phyloP scores from a whole-genome alignment of 495 filamentous ascomycete species.

The Penicillium desertorum region DNA sequence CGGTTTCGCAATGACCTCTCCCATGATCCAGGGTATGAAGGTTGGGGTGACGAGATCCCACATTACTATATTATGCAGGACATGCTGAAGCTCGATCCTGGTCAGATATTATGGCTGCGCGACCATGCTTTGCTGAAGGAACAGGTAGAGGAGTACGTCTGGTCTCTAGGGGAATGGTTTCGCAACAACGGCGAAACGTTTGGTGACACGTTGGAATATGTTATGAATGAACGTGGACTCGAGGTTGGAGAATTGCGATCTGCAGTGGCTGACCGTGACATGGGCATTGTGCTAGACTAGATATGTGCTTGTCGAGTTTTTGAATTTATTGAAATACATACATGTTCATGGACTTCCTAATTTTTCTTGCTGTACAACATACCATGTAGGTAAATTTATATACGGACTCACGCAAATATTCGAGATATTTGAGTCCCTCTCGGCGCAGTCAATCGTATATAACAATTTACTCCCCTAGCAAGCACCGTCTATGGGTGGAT shows the following conservation, averaged over 20 bases:
- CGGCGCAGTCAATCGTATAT: too few species aligned
- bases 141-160: slow-evolving; percentile 54
- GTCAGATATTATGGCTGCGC: slow-evolving; percentile 56
- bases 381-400: too few species aligned
- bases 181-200: slow-evolving; percentile 64
- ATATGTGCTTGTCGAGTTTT: not conserved
- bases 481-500: too few species aligned
- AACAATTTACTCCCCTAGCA: not conserved
- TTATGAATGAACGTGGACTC: slow-evolving; percentile 46
- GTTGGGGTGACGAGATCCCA: slow-evolving; percentile 63
- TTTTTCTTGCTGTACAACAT: too few species aligned
- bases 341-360: not conserved
- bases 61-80: slow-evolving; percentile 66
- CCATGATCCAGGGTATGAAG: slow-evolving; percentile 43
- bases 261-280: slow-evolving; percentile 30
- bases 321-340: not conserved
- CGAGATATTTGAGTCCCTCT: not conserved
- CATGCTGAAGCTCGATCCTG: slow-evolving; percentile 64
- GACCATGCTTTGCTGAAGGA: slow-evolving; percentile 53
- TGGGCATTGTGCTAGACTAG: slow-evolving; percentile 30
- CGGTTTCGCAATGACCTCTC: slow-evolving; percentile 39
- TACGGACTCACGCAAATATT: too few species aligned
- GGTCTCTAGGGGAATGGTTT: slow-evolving; percentile 58
- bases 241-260: slow-evolving; percentile 33
- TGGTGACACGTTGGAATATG: slow-evolving; percentile 47